These are phyloP conservation scores for Pichia sp. DNA, from an alignment of 1,139 yeast genomes.

Conservation along the genomic window DNA sequence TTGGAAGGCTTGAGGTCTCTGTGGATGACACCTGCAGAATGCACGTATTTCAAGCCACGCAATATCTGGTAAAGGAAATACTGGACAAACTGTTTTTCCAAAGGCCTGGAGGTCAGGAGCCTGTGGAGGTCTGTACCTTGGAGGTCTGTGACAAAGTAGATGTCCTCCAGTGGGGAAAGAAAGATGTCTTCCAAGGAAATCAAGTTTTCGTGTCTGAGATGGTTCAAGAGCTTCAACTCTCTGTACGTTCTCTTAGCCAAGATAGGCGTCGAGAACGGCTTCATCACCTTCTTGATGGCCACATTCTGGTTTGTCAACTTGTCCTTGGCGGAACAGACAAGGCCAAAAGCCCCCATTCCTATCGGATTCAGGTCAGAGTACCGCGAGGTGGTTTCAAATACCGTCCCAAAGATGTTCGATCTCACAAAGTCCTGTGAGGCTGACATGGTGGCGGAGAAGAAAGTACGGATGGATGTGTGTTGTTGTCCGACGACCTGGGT, in stretches of 20 bases:
- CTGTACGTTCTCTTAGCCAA: conserved; percentile 94
- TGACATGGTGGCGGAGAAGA: conserved; percentile 5
- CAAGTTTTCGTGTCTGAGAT: conserved; percentile 88
- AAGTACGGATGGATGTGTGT: neutral
- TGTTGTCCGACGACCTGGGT: neutral
- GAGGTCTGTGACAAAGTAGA: conserved; percentile 92
- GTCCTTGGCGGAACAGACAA: conserved; percentile 95
- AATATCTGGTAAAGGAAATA: conserved; percentile 91
- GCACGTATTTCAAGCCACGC: conserved; percentile 91
- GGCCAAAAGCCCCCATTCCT: conserved; percentile 99
- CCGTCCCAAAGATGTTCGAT: conserved; percentile 74
- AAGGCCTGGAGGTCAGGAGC: conserved; percentile 83
- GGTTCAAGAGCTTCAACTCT: conserved; percentile 88
- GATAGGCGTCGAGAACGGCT: conserved; percentile 92
- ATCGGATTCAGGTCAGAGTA: conserved; percentile 93
- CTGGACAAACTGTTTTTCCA: conserved; percentile 94
- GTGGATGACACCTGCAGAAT: conserved; percentile 95
- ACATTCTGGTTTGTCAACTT: conserved; percentile 82
- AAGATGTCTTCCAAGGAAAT: conserved; percentile 92
- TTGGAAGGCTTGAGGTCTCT: conserved; percentile 93
- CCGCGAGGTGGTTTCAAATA: conserved; percentile 87
- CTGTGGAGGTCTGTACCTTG: conserved; percentile 96
- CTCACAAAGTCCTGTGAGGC: conserved; percentile 31
- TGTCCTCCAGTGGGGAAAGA: conserved; percentile 91
- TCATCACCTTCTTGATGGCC: conserved; percentile 96